A percentile compares a stretch with the other conserved stretches of the same genome.
Evolutionary conservation across 495 filamentous ascomycete genomes (phyloP).

Genomic region (Penicillium dipodomyicola): DNA sequence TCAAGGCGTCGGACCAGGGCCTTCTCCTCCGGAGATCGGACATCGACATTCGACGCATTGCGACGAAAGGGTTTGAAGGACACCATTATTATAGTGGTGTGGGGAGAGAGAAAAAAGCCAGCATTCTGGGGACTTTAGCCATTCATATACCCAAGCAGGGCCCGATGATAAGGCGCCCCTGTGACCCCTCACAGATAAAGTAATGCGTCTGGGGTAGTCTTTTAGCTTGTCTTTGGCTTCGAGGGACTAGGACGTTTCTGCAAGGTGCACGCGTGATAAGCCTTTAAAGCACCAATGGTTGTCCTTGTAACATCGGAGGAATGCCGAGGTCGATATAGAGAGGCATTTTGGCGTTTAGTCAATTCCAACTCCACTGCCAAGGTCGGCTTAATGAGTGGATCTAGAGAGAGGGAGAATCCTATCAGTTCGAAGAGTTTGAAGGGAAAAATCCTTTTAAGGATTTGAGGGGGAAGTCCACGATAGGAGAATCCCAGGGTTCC

Average conservation of each 20-base stretch:
- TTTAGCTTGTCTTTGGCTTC: too few relatives aligned
- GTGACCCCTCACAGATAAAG: slow-evolving; percentile 5
- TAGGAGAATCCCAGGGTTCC: background rate
- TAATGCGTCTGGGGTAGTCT: background rate
- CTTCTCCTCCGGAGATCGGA: slow-evolving; percentile 29
- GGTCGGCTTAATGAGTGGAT: background rate
- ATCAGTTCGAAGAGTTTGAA: too few relatives aligned
- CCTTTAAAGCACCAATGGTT: slow-evolving; percentile 9
- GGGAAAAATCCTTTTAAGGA: background rate
- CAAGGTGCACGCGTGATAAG: background rate
- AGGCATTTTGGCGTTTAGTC: background rate
- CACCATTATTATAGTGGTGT: slow-evolving; percentile 16
- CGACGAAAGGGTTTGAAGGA: slow-evolving; percentile 21
- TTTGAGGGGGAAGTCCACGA: background rate
- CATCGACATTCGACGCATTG: slow-evolving; percentile 10
- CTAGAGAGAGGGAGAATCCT: background rate
- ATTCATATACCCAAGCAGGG: background rate
- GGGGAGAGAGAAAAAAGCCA: background rate
- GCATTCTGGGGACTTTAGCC: background rate
- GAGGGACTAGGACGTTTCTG: background rate
- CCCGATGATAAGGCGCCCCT: background rate
- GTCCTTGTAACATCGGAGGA: slow-evolving; percentile 9
- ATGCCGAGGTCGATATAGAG: background rate
- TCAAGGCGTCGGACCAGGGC: slow-evolving; percentile 35
- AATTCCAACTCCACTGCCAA: slow-evolving; percentile 1